Evolutionary conservation across 208 protist genomes (phyloP).

Genomic region (Leptomonas seymouri): DNA sequence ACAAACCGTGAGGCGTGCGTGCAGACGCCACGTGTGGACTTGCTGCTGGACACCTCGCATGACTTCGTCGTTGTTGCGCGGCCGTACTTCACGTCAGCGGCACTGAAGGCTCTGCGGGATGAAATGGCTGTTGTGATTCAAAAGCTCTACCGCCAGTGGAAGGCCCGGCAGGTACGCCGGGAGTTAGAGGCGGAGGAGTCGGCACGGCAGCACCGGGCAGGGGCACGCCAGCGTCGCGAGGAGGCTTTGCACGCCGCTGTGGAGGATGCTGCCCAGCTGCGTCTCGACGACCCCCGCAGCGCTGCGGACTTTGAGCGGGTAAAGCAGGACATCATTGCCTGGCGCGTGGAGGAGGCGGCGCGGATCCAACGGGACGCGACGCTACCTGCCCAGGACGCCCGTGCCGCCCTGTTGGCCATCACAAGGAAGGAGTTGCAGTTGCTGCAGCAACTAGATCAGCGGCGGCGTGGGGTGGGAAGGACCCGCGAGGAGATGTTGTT

Average conservation of each 20-base stretch:
- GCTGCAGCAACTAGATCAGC: slow-evolving; percentile 95
- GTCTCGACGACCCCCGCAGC: slow-evolving; percentile 91
- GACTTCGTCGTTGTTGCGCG: slow-evolving; percentile 79
- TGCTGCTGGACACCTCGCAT: slow-evolving; percentile 62
- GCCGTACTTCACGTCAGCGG: slow-evolving; percentile 87
- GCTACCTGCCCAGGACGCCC: slow-evolving; percentile 56
- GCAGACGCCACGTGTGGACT: slow-evolving; percentile 84
- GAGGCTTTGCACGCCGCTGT: slow-evolving; percentile 66
- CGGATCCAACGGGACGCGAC: slow-evolving; percentile 63
- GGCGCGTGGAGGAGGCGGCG: slow-evolving; percentile 82
- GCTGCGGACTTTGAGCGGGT: slow-evolving; percentile 93
- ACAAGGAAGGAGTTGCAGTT: slow-evolving; percentile 95
- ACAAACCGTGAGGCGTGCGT: slow-evolving; percentile 91
- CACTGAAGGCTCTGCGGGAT: slow-evolving; percentile 63
- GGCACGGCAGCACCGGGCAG: slow-evolving; percentile 61
- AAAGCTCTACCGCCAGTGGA: slow-evolving; percentile 93
- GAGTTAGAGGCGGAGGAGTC: slow-evolving; percentile 64
- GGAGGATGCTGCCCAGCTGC: slow-evolving; percentile 80
- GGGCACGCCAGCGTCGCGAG: slow-evolving; percentile 57
- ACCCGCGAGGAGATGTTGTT: slow-evolving; percentile 72
- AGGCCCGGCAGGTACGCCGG: slow-evolving; percentile 78
- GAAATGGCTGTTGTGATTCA: slow-evolving; percentile 91
- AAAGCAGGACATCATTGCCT: slow-evolving; percentile 91
- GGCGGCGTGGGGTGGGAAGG: slow-evolving; percentile 68
- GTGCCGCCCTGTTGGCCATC: slow-evolving; percentile 82